Percentiles rank a stretch among this genome's conserved stretches.
These are phyloP conservation scores for Termitomyces sp. DNA, from an alignment of 768 basidiomycete genomes.

Conservation along the genomic window DNA sequence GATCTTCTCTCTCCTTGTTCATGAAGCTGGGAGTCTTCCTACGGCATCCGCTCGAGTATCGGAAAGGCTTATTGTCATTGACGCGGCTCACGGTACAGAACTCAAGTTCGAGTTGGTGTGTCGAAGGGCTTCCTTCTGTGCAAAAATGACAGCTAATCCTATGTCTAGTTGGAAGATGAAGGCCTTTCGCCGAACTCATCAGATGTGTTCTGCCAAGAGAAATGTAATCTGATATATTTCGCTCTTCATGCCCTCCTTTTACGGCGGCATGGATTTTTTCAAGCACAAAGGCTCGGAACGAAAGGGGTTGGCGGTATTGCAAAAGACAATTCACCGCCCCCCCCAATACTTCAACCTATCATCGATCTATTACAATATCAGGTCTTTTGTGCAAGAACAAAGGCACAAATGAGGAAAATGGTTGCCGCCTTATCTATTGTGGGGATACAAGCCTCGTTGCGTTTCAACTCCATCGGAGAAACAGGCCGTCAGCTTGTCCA, in stretches of 20 bases:
- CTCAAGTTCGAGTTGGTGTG: slow-evolving; percentile 70
- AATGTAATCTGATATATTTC: slow-evolving; percentile 66
- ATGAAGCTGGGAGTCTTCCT: slow-evolving; percentile 70
- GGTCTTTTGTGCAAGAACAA: slow-evolving; percentile 62
- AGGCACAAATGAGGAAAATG: slow-evolving; percentile 49
- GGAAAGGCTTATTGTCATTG: slow-evolving; percentile 70
- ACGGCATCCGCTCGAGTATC: slow-evolving; percentile 75
- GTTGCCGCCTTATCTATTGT: slow-evolving; percentile 40
- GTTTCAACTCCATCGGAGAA: slow-evolving; percentile 63
- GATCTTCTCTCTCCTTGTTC: slow-evolving; percentile 67
- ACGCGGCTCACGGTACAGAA: slow-evolving; percentile 66
- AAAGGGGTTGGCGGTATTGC: slow-evolving; percentile 18
- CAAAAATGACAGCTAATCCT: background rate
- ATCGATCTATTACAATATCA: slow-evolving; percentile 79
- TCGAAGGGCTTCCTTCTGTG: background rate
- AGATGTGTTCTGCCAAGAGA: slow-evolving; percentile 20
- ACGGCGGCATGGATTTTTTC: slow-evolving; percentile 48
- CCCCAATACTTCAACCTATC: slow-evolving; percentile 62
- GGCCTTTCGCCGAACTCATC: slow-evolving; percentile 11
- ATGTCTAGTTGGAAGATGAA: slow-evolving; percentile 27
- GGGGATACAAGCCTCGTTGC: slow-evolving; percentile 50
- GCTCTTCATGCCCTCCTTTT: slow-evolving; percentile 60
- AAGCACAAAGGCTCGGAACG: slow-evolving; percentile 30
- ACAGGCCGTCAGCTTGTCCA: slow-evolving; percentile 54
- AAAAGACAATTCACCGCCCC: slow-evolving; percentile 19